Percentiles rank a stretch among this genome's conserved stretches.
These are phyloP conservation scores for Phytopythium cucurbitacearum DNA, from an alignment of 352 stramenopile genomes.

Conservation along the genomic window DNA sequence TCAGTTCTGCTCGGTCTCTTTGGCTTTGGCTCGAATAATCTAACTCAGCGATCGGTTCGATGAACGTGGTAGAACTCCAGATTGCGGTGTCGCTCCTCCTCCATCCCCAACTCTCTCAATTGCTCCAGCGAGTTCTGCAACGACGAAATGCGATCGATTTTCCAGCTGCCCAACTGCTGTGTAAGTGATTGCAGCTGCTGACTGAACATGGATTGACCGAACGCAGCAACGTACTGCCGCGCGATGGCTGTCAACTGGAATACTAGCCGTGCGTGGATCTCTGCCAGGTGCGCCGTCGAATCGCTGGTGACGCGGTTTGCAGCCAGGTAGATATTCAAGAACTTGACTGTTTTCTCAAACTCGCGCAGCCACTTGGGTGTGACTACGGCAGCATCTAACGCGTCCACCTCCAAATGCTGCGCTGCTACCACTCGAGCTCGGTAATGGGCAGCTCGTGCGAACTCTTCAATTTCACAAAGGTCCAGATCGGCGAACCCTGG, in stretches of 20 bases:
- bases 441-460: constrained; percentile 57
- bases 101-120: constrained; percentile 21
- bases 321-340: constrained; percentile 26
- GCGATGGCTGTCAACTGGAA: constrained; percentile 34
- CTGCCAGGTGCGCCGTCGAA: constrained; percentile 28
- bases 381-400: constrained; percentile 16
- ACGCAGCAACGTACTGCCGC: constrained; percentile 28
- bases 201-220: constrained; percentile 40
- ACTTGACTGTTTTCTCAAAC: constrained; percentile 22
- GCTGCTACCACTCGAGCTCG: constrained; percentile 42
- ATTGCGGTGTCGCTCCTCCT: constrained; percentile 58
- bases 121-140: constrained; percentile 16
- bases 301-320: constrained; percentile 16
- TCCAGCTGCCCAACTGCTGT: constrained; percentile 30
- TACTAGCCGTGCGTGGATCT: constrained; percentile 52
- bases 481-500: constrained; percentile 40
- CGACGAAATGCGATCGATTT: constrained; percentile 18
- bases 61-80: constrained; percentile 70
- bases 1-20: neutral
- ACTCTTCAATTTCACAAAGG: constrained; percentile 38
- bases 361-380: constrained; percentile 41
- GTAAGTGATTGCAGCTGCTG: constrained; percentile 20
- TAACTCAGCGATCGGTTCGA: neutral
- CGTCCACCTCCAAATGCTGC: constrained; percentile 17
- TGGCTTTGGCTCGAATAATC: neutral